Percentiles rank a stretch among this genome's conserved stretches.
Evolutionary conservation across 2,329 filamentous ascomycete species (phyloP).

Genomic region (Myriosclerotinia curreyana): DNA sequence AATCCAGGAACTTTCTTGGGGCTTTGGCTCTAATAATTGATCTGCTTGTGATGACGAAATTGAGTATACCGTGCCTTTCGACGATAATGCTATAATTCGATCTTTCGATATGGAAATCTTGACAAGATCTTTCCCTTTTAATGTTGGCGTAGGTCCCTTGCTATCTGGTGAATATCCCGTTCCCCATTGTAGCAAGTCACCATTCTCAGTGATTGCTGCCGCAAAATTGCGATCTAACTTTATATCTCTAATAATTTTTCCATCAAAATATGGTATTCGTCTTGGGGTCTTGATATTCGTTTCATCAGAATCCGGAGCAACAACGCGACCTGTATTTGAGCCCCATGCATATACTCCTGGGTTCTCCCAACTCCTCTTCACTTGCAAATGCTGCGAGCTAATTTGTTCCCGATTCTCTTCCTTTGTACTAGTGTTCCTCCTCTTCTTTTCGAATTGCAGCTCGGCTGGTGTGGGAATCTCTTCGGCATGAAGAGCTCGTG

Average conservation of each 20-base stretch:
- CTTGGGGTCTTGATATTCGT: conserved; percentile 74
- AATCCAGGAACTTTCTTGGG: conserved; percentile 63
- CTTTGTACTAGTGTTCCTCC: conserved; percentile 55
- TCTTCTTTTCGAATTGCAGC: conserved; percentile 65
- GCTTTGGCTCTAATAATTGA: conserved; percentile 62
- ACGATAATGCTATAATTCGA: conserved; percentile 75
- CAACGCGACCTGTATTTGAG: conserved; percentile 79
- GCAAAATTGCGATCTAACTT: conserved; percentile 82
- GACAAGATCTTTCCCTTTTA: conserved; percentile 76
- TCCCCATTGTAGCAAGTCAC: conserved; percentile 92
- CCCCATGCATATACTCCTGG: conserved; percentile 95
- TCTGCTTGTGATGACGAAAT: conserved; percentile 73
- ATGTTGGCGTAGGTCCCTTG: conserved; percentile 63
- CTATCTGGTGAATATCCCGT: conserved; percentile 65
- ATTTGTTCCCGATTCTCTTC: conserved; percentile 74
- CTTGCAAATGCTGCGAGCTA: conserved; percentile 83
- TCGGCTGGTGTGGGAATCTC: conserved; percentile 45
- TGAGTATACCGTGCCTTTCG: conserved; percentile 77
- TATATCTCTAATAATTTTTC: conserved; percentile 77
- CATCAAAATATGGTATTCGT: conserved; percentile 78
- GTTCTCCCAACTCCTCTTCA: conserved; percentile 75
- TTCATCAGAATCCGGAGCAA: conserved; percentile 78
- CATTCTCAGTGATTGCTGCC: conserved; percentile 81
- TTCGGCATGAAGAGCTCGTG: conserved; percentile 34
- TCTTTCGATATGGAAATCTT: conserved; percentile 77